Conservation (phyloP, 2,329 filamentous ascomycete genomes). For the Aspergillus uvarum region DNA sequence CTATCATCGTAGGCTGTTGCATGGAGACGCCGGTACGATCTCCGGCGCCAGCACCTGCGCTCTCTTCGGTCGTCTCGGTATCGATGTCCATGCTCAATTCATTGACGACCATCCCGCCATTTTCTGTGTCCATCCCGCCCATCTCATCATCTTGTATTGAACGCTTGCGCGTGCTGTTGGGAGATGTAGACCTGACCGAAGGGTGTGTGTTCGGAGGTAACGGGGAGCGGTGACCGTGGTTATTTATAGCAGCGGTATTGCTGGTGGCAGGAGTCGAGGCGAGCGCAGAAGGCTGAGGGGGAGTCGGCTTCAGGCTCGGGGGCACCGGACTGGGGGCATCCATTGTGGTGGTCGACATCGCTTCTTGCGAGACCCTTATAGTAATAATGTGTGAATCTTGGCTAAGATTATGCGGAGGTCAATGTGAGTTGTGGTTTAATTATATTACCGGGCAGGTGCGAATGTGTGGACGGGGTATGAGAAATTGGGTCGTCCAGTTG, state of each 20-base stretch:
- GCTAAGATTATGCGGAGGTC: background rate
- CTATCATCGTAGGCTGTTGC: background rate
- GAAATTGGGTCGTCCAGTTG: background rate
- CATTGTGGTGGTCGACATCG: background rate
- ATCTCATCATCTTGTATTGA: slow-evolving; percentile 3
- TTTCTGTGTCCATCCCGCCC: background rate
- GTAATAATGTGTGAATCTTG: background rate
- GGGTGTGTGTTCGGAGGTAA: slow-evolving; percentile 25
- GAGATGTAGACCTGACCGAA: background rate
- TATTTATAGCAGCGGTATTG: slow-evolving; percentile 10
- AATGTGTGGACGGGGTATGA: background rate
- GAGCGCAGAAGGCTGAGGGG: background rate
- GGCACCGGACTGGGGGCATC: background rate
- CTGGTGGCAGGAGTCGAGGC: slow-evolving; percentile 19
- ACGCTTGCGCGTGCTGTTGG: background rate
- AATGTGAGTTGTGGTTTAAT: background rate
- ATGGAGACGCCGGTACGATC: background rate
- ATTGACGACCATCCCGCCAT: background rate
- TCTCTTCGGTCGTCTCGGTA: background rate
- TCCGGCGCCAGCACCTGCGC: background rate
- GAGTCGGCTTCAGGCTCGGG: background rate
- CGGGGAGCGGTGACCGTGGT: slow-evolving; percentile 15
- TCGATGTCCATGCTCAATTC: background rate
- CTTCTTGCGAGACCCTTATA: background rate
- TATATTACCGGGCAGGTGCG: background rate